Evolutionary conservation across 768 basidiomycete genomes (phyloP).

Genomic region (Paxillus ammoniavirescens): DNA sequence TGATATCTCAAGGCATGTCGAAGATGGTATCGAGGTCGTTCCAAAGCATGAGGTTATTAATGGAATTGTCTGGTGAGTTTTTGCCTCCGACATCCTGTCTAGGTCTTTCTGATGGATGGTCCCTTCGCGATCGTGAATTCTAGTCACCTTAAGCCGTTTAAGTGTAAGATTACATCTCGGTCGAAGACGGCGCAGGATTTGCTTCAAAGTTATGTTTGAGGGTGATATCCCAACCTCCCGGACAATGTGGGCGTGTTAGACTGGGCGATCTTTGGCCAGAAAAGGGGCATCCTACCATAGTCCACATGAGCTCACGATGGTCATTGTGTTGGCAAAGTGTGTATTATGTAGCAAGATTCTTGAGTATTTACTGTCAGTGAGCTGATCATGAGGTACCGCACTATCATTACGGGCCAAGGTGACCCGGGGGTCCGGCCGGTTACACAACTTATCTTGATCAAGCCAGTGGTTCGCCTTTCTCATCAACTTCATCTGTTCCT

Average conservation of each 20-base stretch:
- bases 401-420: too few relatives aligned
- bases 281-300: neutral
- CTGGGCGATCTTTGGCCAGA: neutral
- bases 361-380: neutral
- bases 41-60: slow-evolving; percentile 1
- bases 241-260: neutral
- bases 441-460: too few relatives aligned
- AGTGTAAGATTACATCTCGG: slow-evolving; percentile 2
- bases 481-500: neutral
- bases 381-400: neutral
- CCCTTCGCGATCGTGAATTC: neutral
- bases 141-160: slow-evolving; percentile 12
- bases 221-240: neutral
- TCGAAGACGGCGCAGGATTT: slow-evolving; percentile 2
- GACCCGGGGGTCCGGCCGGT: neutral
- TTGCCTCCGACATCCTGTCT: neutral
- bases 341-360: neutral
- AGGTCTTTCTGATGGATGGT: neutral
- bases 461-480: neutral
- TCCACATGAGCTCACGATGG: too few relatives aligned
- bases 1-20: slow-evolving; percentile 6
- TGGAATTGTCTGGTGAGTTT: neutral
- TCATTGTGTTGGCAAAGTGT: too few relatives aligned
- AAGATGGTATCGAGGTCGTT: slow-evolving; percentile 1
- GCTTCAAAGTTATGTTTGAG: neutral